Percentiles rank a stretch among this genome's conserved stretches.
These are phyloP conservation scores for Glycine latifolia DNA, from an alignment of 306 rosid species.

Conservation along the genomic window DNA sequence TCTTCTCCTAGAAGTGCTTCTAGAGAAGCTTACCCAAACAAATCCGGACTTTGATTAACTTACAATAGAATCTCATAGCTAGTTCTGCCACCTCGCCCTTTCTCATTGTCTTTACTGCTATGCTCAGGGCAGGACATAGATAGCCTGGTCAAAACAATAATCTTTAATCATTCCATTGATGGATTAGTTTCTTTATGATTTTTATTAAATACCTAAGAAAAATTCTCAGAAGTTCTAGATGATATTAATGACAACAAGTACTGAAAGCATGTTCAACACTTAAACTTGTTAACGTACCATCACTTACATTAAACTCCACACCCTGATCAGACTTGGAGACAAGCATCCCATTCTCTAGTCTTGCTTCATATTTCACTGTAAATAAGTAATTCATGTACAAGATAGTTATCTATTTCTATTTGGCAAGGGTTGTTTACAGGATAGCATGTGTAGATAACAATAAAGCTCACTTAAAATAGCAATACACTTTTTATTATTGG, in stretches of 20 bases:
- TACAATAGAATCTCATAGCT: constrained; percentile 56
- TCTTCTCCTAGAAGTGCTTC: no score
- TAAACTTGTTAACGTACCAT: constrained; percentile 52
- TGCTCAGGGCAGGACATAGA: constrained; percentile 66
- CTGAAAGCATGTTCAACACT: neutral
- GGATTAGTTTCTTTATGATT: neutral
- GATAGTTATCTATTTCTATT: neutral
- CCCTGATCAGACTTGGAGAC: constrained; percentile 51
- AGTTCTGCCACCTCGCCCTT: constrained; percentile 73
- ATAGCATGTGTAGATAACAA: neutral
- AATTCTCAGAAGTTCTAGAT: neutral
- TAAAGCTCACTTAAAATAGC: neutral
- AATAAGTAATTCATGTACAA: neutral
- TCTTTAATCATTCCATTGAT: constrained; percentile 2
- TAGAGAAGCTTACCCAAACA: no score
- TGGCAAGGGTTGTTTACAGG: neutral
- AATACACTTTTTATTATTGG: no score
- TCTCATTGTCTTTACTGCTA: constrained; percentile 76
- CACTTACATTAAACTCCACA: constrained; percentile 57
- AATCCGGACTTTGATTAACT: constrained; percentile 34
- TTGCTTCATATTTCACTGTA: constrained; percentile 68
- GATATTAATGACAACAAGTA: neutral
- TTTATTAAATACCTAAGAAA: neutral
- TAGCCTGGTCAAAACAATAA: constrained; percentile 53
- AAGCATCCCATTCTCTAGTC: constrained; percentile 57